A percentile compares a stretch with the other conserved stretches of the same genome.
Evolutionary conservation across 164 flowering plant genomes (phyloP).

Genomic region (Liquidambar formosana): DNA sequence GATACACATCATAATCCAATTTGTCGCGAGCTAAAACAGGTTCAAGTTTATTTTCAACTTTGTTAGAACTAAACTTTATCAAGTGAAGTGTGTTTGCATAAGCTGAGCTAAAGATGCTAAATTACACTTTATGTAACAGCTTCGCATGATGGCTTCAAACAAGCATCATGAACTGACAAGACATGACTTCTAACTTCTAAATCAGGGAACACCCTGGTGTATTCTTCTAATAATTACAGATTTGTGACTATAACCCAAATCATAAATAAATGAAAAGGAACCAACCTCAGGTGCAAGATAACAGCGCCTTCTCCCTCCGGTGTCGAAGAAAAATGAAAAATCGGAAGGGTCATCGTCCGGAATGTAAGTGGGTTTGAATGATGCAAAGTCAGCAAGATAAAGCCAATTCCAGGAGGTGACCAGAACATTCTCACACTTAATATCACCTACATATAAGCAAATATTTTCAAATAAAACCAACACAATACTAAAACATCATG

Average conservation of each 20-base stretch:
- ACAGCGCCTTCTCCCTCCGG: constrained; percentile 95
- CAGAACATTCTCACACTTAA: constrained; percentile 96
- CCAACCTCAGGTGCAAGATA: constrained; percentile 98
- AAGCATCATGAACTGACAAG: no score
- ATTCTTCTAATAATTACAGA: neutral
- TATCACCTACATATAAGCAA: constrained; percentile 64
- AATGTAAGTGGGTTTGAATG: constrained; percentile 94
- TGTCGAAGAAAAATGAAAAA: constrained; percentile 96
- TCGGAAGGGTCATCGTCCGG: constrained; percentile 99
- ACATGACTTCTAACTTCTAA: neutral
- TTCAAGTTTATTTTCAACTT: no score
- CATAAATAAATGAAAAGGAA: neutral
- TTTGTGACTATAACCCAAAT: neutral
- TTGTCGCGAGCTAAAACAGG: no score
- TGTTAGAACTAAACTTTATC: no score
- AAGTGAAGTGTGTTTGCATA: no score
- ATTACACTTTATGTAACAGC: no score
- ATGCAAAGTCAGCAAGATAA: constrained; percentile 97
- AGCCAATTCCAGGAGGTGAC: constrained; percentile 99
- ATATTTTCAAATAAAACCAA: neutral
- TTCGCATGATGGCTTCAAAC: no score
- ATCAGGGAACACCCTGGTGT: neutral
- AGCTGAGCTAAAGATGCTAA: neutral
- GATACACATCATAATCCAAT: no score
- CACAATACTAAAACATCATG: neutral